phyloP scores from a whole-genome alignment of 345 rosid species.

The Syzygium aromaticum region DNA sequence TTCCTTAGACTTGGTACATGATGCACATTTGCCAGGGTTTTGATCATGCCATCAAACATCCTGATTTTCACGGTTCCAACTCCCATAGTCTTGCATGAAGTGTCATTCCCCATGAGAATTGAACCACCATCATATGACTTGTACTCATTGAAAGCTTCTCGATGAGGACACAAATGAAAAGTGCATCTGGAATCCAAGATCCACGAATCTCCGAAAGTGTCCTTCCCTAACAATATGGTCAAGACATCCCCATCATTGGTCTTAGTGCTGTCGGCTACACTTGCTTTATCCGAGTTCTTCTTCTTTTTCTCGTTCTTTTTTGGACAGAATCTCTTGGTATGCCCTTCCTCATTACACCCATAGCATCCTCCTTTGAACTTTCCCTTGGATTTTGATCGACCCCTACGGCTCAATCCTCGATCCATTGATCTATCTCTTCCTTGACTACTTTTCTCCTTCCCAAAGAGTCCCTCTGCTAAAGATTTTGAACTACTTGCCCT shows the following conservation, averaged over 20 bases:
- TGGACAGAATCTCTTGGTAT: background rate
- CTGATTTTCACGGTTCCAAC: background rate
- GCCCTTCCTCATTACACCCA: background rate
- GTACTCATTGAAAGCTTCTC: background rate
- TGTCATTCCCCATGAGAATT: background rate
- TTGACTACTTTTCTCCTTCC: background rate
- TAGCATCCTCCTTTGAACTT: background rate
- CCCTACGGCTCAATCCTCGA: background rate
- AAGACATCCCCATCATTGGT: background rate
- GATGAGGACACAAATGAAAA: background rate
- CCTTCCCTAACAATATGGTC: background rate
- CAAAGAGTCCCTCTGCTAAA: background rate
- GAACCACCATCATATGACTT: background rate
- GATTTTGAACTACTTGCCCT: background rate
- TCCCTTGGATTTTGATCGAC: background rate
- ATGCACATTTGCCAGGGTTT: background rate
- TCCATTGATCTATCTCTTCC: background rate
- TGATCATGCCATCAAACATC: background rate
- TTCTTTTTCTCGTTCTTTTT: background rate
- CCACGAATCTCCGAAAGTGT: accelerated
- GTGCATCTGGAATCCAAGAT: background rate
- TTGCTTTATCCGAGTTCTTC: background rate
- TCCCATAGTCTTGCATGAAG: background rate
- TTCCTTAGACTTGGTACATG: background rate
- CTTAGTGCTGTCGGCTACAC: background rate